Evolutionary conservation across 2,329 filamentous ascomycete genomes (phyloP), one percentile per base, ranked within the genome.

Genomic region (Cytospora piceicola): DNA sequence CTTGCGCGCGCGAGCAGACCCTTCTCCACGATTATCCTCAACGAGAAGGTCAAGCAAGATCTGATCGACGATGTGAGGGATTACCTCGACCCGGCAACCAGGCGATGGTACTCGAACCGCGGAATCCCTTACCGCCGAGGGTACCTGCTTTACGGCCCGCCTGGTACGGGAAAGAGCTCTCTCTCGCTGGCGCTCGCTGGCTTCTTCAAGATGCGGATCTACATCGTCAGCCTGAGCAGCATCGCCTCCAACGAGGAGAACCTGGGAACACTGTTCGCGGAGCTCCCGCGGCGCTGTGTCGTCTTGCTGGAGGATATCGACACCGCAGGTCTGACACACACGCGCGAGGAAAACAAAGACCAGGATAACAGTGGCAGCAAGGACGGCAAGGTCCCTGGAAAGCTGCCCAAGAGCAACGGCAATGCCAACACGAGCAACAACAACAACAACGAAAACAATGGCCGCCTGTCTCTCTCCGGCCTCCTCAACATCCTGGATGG

Each of bases 41-140:
- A 86, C 70, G 85, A 88, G 64, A 77, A 82, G 70, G 81, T 83
- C 57, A 90, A 90, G 79, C 75, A 82, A 67, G 80, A 83, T 2
- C 79, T 90, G 15, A 79, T 90, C 57, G 80, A 82, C 52, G 88
- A 90, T 70, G 82, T 88, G 36, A 80, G 79, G 30, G 86, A 90
- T 70, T 90, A 90, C 71, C 82, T 90, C 42, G 80, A 86, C 68
- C 87, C 87, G 0, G 76, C 80, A 15, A 90, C 88, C 0, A 81
- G 85, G 54, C 82, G 88, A n/a, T 96, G 92, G 92, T 96, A 97
- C 74, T 83, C 89, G 0, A 90, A 92, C 70, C 85, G 92, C 8
- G 93, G 93, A 0, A 94, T 96, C 34, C 93, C 93, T 0, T 96
- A 96, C 74, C 86, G 93, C 17, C 84, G 93, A 5, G 93, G 93